phyloP scores from a whole-genome alignment of 306 rosid species.

The Dryas alaskensis region DNA sequence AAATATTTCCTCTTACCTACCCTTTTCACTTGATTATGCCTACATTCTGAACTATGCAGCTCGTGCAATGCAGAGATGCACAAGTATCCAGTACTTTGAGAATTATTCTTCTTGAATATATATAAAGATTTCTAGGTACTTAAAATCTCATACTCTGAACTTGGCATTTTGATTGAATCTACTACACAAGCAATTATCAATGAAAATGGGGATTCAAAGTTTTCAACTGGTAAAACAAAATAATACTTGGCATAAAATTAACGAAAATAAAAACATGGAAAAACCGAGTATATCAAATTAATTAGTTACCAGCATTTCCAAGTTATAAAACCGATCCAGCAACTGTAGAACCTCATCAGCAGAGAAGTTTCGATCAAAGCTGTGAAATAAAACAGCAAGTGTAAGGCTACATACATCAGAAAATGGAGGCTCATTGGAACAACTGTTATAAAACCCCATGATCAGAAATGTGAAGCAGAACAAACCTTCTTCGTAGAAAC shows the following conservation, averaged over 20 bases:
- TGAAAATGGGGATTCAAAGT: background rate
- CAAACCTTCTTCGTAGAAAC: constrained; percentile 75
- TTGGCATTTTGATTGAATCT: background rate
- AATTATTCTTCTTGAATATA: background rate
- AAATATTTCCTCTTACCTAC: background rate
- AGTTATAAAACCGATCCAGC: constrained; percentile 91
- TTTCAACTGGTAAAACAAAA: background rate
- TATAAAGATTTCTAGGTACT: background rate
- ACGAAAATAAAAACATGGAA: background rate
- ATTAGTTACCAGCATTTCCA: constrained; percentile 82
- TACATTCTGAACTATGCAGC: background rate
- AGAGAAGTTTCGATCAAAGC: constrained; percentile 79
- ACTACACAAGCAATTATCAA: background rate
- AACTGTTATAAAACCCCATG: constrained; percentile 6
- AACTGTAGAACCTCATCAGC: constrained; percentile 88
- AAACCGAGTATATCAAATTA: background rate
- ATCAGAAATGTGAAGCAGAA: constrained; percentile 22
- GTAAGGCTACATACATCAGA: constrained; percentile 13
- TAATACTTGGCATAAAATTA: background rate
- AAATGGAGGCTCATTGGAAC: constrained; percentile 9
- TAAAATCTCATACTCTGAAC: background rate
- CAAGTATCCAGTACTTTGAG: background rate
- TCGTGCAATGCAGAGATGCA: background rate
- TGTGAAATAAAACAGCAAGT: constrained; percentile 33
- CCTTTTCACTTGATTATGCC: background rate